Conservation (phyloP, 75 land plant species). For the Ceratopteris richardii region DNA sequence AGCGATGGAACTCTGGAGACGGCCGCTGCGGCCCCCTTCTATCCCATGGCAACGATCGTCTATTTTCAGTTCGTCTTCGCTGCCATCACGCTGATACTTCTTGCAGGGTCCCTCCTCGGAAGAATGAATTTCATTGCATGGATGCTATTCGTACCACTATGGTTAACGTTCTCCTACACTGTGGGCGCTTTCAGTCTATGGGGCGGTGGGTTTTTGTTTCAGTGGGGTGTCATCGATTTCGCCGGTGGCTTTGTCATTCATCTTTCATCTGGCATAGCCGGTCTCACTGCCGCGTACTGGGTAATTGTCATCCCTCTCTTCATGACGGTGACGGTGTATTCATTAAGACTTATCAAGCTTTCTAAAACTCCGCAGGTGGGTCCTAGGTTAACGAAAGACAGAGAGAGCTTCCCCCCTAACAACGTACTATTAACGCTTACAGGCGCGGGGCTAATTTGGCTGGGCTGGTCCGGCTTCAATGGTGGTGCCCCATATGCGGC, state of each 20-base stretch:
- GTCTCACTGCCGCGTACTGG: constrained; percentile 54
- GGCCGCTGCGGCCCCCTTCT: constrained; percentile 24
- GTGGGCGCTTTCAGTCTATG: constrained; percentile 51
- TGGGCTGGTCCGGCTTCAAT: constrained; percentile 72
- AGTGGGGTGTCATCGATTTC: constrained; percentile 59
- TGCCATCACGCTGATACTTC: constrained; percentile 49
- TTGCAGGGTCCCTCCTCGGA: constrained; percentile 56
- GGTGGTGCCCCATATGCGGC: constrained; percentile 54
- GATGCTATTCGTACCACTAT: constrained; percentile 79
- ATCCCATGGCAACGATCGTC: constrained; percentile 62
- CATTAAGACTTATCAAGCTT: not conserved
- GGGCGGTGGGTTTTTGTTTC: constrained; percentile 54
- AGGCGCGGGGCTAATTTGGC: constrained; percentile 62
- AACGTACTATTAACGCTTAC: constrained; percentile 47
- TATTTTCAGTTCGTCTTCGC: constrained; percentile 67
- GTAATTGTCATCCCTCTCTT: constrained; percentile 11
- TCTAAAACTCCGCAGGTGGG: constrained; percentile 39
- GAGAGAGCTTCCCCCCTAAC: constrained; percentile 60
- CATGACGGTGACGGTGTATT: not conserved
- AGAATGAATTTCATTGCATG: constrained; percentile 65
- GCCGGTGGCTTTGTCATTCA: constrained; percentile 83
- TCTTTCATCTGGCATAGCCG: constrained; percentile 57
- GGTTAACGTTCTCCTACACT: constrained; percentile 49
- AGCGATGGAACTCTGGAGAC: constrained; percentile 23
- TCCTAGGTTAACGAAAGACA: constrained; percentile 45